A percentile compares a stretch with the other conserved stretches of the same genome.
Evolutionary conservation across 1,284 basidiomycete species (phyloP).

Genomic region (Fomitopsis schrenkii): DNA sequence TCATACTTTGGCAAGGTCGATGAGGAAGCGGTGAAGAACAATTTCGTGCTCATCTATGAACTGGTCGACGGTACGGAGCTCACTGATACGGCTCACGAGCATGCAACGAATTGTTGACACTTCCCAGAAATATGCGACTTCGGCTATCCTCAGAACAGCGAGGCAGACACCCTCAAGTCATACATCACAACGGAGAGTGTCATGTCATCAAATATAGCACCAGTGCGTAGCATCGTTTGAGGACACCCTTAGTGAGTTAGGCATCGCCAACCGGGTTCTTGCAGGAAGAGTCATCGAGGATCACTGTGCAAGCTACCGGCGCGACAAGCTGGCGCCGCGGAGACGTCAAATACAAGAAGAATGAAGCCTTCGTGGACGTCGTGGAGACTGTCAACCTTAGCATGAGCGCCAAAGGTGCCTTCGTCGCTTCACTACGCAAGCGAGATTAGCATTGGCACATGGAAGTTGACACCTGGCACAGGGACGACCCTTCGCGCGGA

Average conservation of each 20-base stretch:
- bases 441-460: neutral
- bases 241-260: neutral
- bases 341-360: slow-evolving; percentile 98
- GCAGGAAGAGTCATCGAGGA: slow-evolving; percentile 95
- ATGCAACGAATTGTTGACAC: neutral
- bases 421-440: neutral
- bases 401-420: slow-evolving; percentile 91
- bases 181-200: slow-evolving; percentile 98
- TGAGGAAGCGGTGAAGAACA: slow-evolving; percentile 98
- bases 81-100: neutral
- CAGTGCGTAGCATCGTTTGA: slow-evolving; percentile 45
- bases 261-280: neutral
- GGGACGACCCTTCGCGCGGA: slow-evolving; percentile 93
- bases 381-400: slow-evolving; percentile 95
- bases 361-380: slow-evolving; percentile 97
- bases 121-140: slow-evolving; percentile 93
- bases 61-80: slow-evolving; percentile 76
- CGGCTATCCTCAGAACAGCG: slow-evolving; percentile 99
- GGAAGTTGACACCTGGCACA: slow-evolving; percentile 24
- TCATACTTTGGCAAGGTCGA: slow-evolving; percentile 98
- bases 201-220: slow-evolving; percentile 76
- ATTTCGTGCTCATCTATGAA: slow-evolving; percentile 96
- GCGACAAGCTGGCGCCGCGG: slow-evolving; percentile 91
- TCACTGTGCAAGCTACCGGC: slow-evolving; percentile 94
- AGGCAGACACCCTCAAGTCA: slow-evolving; percentile 95